Evolutionary conservation across 2,329 filamentous ascomycete species (phyloP).

Genomic region (Epichloe scottii): DNA sequence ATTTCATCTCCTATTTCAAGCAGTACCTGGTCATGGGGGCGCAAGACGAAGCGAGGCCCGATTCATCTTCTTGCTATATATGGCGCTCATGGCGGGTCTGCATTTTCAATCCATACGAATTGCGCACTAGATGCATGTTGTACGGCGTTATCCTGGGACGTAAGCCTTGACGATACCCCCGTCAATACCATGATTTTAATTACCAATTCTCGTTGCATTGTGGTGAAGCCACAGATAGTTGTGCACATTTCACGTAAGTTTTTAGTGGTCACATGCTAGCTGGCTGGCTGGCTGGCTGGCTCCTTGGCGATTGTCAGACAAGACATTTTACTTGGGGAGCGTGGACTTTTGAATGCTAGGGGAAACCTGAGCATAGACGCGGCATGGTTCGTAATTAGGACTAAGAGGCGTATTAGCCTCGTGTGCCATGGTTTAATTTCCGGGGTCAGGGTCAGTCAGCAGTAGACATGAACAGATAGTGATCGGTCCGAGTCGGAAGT

Average conservation of each 20-base stretch:
- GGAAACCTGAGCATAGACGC: neutral
- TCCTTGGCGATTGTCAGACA: neutral
- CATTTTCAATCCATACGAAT: neutral
- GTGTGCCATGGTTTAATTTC: neutral
- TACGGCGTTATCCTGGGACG: conserved; percentile 2
- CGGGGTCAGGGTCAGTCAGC: neutral
- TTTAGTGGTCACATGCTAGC: neutral
- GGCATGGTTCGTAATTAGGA: neutral
- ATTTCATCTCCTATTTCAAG: neutral
- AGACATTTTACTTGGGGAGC: neutral
- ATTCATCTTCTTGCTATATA: neutral
- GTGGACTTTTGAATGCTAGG: neutral
- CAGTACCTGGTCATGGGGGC: neutral
- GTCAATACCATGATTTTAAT: neutral
- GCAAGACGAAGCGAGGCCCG: neutral
- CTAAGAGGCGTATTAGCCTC: neutral
- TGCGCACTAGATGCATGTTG: neutral
- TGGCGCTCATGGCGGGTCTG: neutral
- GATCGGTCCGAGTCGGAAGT: no score
- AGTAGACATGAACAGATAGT: neutral
- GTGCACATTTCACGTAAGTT: conserved; percentile 1
- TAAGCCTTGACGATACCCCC: conserved; percentile 6
- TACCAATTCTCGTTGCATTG: neutral
- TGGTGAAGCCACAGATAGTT: neutral
- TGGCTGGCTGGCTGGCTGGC: neutral